Conservation (phyloP, 768 basidiomycete species). For the Dacryopinax spathularia region DNA sequence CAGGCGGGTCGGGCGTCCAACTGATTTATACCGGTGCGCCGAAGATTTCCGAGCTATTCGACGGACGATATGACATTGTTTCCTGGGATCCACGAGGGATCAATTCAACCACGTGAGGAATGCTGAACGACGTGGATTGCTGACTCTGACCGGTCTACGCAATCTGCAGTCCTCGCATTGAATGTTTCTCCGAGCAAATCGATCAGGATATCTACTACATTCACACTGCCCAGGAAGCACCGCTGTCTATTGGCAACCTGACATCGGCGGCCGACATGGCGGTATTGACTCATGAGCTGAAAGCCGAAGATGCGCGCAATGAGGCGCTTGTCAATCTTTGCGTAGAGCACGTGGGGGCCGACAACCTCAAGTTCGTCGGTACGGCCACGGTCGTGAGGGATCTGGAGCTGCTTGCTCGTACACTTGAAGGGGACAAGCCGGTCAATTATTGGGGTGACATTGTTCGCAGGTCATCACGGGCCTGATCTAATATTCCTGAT, state of each 20-base stretch:
- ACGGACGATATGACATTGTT: conserved; percentile 3
- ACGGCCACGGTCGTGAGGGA: conserved; percentile 6
- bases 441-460: conserved; percentile 5
- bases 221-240: conserved; percentile 20
- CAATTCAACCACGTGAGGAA: neutral
- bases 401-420: neutral
- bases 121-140: neutral
- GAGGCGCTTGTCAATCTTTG: conserved; percentile 20
- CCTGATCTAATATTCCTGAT: conserved; percentile 12
- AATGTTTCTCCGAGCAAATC: conserved; percentile 18
- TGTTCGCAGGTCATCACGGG: neutral
- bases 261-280: conserved; percentile 13
- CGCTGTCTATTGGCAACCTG: conserved; percentile 18
- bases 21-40: neutral
- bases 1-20: neutral
- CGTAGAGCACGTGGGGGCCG: conserved; percentile 18
- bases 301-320: conserved; percentile 15
- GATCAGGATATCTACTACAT: conserved; percentile 17
- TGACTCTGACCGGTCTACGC: neutral
- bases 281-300: conserved; percentile 16
- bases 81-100: conserved; percentile 2
- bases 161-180: conserved; percentile 12
- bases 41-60: neutral
- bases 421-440: neutral
- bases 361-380: conserved; percentile 16